Base-by-base conservation (phyloP, 768 basidiomycete genomes). In the Mycena epipterygia region DNA sequence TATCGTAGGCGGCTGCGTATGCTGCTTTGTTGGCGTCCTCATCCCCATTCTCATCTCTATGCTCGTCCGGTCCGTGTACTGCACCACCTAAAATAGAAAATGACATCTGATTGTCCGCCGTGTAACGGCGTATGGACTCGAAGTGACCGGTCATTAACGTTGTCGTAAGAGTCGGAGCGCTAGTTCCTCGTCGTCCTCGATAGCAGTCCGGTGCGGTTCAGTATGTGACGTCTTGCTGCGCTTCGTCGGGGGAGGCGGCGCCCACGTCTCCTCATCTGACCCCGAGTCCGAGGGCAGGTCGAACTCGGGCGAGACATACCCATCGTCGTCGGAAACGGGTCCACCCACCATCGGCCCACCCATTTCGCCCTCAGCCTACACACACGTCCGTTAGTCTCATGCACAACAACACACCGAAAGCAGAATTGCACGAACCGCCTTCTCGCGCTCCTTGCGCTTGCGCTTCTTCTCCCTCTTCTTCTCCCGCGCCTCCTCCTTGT, bases 401-500 rank as follows among this genome's bases (percentile, higher is more conserved):
- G 27, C 35, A 23, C 46, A 44, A 70, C 25, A 72, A 14, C 32
- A 13, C 23, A 48, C n/a, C 8, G 30, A 59, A 55, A 75, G 37
- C 21, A 64, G 9, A 80, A 83, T 41, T n/a, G 67, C 81, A 75
- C 79, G 64, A 52, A 80, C 85, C 76, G 80, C 85, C 63, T 81
- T 84, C 76, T 95, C 93, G 41, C 88, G 86, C 64, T 95, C 93
- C 82, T 97, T 97, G 76, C 94, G 84, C 82, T 96, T 97, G 71
- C 94, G 84, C 85, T 97, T 98, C 87, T 94, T 96, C 80, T 98
- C 97, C 71, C 87, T 83, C 82, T 91, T 93, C 88, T 96, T 97
- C 77, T 93, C 95, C 79, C 87, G 93, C 8, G 94, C 96, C 74
- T 94, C 89, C 67, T 89, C 88, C 81, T 93, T 93, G 82, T 99